Evolutionary conservation across 495 filamentous ascomycete genomes (phyloP).

Genomic region (Bacidia rubella): DNA sequence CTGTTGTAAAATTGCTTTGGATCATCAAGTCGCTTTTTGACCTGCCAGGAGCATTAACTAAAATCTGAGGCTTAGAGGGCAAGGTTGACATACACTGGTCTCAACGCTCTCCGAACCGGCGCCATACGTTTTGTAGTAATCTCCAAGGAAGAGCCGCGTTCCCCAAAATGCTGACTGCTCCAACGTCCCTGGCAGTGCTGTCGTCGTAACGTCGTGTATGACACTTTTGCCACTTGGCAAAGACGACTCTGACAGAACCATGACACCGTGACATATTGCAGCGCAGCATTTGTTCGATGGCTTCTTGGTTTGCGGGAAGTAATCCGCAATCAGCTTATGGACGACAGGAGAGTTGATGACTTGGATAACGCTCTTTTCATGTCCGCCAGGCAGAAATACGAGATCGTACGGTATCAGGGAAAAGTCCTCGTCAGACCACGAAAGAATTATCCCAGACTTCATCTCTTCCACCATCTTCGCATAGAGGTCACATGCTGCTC

Average conservation of each 20-base stretch:
- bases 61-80: background rate
- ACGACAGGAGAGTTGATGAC: constrained; percentile 37
- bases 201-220: constrained; percentile 34
- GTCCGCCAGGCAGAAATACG: constrained; percentile 39
- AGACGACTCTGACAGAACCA: constrained; percentile 34
- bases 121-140: constrained; percentile 46
- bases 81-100: constrained; percentile 23
- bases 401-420: constrained; percentile 33
- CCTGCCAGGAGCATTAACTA: constrained; percentile 18
- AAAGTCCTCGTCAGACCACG: constrained; percentile 36
- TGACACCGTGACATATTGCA: constrained; percentile 42
- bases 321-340: constrained; percentile 32
- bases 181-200: constrained; percentile 36
- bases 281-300: constrained; percentile 32
- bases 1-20: constrained; percentile 37
- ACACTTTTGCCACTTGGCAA: constrained; percentile 31
- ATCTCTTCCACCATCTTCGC: constrained; percentile 29
- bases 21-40: constrained; percentile 32
- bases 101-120: constrained; percentile 37
- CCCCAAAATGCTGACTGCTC: constrained; percentile 37
- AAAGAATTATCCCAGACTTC: constrained; percentile 29
- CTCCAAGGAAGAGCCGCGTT: constrained; percentile 36
- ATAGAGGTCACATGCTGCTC: constrained; percentile 28
- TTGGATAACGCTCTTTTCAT: constrained; percentile 39
- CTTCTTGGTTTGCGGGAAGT: constrained; percentile 35